Evolutionary conservation across 352 stramenopile genomes (phyloP), one percentile per base, ranked within the genome.

Genomic region (Globisporangium lucens): DNA sequence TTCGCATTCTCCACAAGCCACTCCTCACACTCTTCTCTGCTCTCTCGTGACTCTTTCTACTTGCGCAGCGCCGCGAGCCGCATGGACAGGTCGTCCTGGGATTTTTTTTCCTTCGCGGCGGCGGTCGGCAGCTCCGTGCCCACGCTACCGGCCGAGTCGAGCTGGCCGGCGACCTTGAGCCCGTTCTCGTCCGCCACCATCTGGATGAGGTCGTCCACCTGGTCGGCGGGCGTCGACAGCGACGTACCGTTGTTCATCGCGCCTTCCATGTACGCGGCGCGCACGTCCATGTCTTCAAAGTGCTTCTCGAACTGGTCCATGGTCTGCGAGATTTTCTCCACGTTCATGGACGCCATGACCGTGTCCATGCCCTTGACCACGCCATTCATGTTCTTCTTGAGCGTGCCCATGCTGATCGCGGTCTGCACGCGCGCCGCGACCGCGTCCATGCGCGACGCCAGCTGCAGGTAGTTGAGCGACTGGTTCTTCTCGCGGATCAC

Each of bases 271-370:
- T 99, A 99, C 43, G 93, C 95, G 8, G 95, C 87, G 52, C 97
- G 97, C 46, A 99, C 97, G 79, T 99, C 98, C 79, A 99, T 94
- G 79, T 99, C 95, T 74, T 99, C 97, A 83, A 99, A 99, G 80
- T 99, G 97, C 74, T 97, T 88, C 76, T 99, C 97, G 75, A 99
- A 99, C 77, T 99, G 94, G 69, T 99, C 97, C 96, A 99, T 99
- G 4, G 93, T 97, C 66, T 95, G 83, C 61, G 89, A 96, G 66
- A 99, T 98, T 80, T 98, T 97, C 72, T 99, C 95, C 36, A 98
- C 89, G 75, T 99, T 96, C 97, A 99, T 99, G 12, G 85, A 93
- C 60, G 94, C 90, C 79, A 99, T 91, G 36, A 97, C 94, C 51
- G 89, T 98, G 75, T 97, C 90, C 97, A 99, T 99, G 47, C 97